Conservation (phyloP, 306 rosid genomes). For the Morella rubra region DNA sequence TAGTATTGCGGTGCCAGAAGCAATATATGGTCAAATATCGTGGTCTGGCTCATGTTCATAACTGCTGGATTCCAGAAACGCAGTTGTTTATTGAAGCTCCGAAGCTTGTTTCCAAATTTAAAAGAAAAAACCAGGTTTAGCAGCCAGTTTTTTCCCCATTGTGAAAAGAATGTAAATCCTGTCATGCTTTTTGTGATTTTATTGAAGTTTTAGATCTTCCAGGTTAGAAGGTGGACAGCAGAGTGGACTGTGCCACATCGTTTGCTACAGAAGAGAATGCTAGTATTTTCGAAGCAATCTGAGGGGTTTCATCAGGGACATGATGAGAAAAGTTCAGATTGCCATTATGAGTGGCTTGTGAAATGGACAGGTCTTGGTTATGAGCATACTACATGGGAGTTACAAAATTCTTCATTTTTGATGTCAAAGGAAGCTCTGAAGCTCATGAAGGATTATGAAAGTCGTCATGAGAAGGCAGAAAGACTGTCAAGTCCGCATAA, state of each 20-base stretch:
- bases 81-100: constrained; percentile 34
- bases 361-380: constrained; percentile 52
- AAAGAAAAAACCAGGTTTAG: constrained; percentile 30
- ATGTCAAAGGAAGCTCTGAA: constrained; percentile 28
- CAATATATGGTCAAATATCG: constrained; percentile 39
- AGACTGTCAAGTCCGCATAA: constrained; percentile 25
- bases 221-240: constrained; percentile 37
- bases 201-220: constrained; percentile 5
- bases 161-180: background rate
- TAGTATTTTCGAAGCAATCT: constrained; percentile 25
- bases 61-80: constrained; percentile 43
- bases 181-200: background rate
- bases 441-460: constrained; percentile 33
- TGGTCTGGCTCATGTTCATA: constrained; percentile 47
- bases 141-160: constrained; percentile 1
- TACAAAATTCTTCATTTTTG: constrained; percentile 36
- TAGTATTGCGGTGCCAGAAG: constrained; percentile 32
- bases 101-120: constrained; percentile 36
- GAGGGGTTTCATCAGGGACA: constrained; percentile 11
- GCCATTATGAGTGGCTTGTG: constrained; percentile 45
- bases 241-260: constrained; percentile 49
- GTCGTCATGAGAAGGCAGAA: constrained; percentile 25
- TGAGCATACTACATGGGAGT: constrained; percentile 47
- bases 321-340: constrained; percentile 16
- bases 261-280: constrained; percentile 35